Conservation (phyloP, 2,329 filamentous ascomycete genomes). For the Penicillium occitanis region DNA sequence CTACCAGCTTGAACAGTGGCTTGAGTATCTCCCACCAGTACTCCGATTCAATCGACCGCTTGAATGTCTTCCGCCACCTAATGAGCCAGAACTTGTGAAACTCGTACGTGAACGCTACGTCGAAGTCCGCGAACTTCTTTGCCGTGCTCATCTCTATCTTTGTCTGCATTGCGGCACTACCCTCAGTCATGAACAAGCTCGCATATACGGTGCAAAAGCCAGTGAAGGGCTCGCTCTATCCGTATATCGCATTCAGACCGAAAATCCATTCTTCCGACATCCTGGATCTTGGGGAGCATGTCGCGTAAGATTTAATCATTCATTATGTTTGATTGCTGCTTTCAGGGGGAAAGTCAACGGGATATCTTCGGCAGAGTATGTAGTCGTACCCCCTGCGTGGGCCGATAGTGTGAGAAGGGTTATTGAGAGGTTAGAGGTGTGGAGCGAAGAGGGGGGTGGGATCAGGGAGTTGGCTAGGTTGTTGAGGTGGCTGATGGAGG, state of each 20-base stretch:
- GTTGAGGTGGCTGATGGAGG: constrained; percentile 29
- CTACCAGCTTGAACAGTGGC: constrained; percentile 29
- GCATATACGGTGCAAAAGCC: constrained; percentile 26
- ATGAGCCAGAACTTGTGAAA: constrained; percentile 29
- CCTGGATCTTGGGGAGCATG: constrained; percentile 31
- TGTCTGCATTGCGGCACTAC: constrained; percentile 26
- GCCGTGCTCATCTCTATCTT: constrained; percentile 28
- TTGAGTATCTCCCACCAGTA: constrained; percentile 27
- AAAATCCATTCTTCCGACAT: constrained; percentile 30
- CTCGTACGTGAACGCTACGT: constrained; percentile 30
- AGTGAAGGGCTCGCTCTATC: constrained; percentile 27
- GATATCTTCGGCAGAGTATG: constrained; percentile 25
- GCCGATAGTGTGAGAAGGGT: constrained; percentile 27
- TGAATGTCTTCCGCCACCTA: constrained; percentile 21
- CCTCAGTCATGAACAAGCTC: constrained; percentile 24
- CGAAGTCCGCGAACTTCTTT: constrained; percentile 30
- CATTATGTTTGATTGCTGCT: constrained; percentile 28
- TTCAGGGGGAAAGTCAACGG: constrained; percentile 26
- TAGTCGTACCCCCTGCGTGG: constrained; percentile 27
- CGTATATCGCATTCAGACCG: constrained; percentile 30
- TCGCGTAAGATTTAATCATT: constrained; percentile 30
- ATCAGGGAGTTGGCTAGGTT: constrained; percentile 28
- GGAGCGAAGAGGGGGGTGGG: constrained; percentile 28
- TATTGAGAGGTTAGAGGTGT: constrained; percentile 27
- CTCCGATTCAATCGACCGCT: constrained; percentile 29